A percentile compares a stretch with the other conserved stretches of the same genome.
Evolutionary conservation across 306 rosid species (phyloP).

Genomic region (Bauhinia variegata): DNA sequence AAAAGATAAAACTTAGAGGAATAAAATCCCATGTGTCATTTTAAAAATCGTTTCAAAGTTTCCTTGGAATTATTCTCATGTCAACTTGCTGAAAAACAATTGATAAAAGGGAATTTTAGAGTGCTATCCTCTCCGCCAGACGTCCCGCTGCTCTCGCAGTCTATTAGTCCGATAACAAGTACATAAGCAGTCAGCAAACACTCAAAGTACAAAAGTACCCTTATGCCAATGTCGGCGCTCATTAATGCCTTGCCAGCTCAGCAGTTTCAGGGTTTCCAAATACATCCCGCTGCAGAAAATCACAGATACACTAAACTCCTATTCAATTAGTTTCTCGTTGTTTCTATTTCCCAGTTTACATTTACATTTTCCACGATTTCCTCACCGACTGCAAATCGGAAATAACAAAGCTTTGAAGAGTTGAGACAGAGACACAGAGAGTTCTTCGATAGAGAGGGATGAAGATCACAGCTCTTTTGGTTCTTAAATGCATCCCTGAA

Average conservation of each 20-base stretch:
- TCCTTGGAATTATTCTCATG: too few relatives aligned
- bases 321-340: neutral
- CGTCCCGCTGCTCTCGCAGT: too few relatives aligned
- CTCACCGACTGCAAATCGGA: neutral
- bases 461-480: constrained; percentile 94
- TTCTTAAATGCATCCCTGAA: constrained; percentile 81
- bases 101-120: too few relatives aligned
- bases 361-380: neutral
- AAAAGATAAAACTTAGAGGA: too few relatives aligned
- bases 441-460: constrained; percentile 36
- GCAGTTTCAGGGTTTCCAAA: neutral
- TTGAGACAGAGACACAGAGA: neutral
- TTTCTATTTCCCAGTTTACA: neutral
- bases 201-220: neutral
- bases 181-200: too few relatives aligned
- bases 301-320: neutral
- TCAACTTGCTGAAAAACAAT: too few relatives aligned
- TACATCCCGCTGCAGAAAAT: neutral
- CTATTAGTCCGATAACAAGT: too few relatives aligned
- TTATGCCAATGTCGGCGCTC: neutral
- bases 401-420: neutral
- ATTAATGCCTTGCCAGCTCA: neutral
- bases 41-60: too few relatives aligned
- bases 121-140: too few relatives aligned
- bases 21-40: too few relatives aligned